Conservation (phyloP, 2,329 filamentous ascomycete species). For the Hymenoscyphus fructigenus region DNA sequence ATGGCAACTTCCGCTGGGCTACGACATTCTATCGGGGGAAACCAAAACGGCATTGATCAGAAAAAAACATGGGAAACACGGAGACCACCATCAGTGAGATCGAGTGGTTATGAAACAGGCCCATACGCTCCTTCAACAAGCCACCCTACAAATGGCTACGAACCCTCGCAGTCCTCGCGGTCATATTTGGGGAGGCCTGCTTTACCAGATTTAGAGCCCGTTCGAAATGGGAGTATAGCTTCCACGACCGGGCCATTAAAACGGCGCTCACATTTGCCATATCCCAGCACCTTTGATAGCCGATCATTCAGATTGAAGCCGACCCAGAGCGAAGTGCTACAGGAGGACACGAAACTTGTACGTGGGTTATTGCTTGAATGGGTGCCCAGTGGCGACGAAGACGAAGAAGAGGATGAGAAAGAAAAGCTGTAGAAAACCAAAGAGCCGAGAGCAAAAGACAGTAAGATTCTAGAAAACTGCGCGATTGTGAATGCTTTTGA, state of each 20-base stretch:
- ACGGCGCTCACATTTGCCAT: background rate
- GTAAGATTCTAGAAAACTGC: background rate
- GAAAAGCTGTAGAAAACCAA: background rate
- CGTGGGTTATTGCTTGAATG: slow-evolving; percentile 4
- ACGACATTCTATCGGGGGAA: background rate
- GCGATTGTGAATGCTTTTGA: no score
- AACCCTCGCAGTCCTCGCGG: background rate
- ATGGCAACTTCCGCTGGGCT: background rate
- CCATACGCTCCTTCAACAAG: background rate
- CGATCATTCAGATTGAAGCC: slow-evolving; percentile 6
- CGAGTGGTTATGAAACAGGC: background rate
- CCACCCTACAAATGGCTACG: background rate
- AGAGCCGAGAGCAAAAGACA: background rate
- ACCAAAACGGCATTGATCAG: background rate
- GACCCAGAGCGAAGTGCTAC: background rate
- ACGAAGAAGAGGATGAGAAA: background rate
- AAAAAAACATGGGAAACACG: background rate
- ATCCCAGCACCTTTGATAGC: slow-evolving; percentile 10
- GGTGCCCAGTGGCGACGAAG: background rate
- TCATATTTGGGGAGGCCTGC: background rate
- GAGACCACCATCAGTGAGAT: background rate
- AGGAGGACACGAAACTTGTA: slow-evolving; percentile 7
- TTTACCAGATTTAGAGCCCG: background rate
- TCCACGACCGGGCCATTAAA: background rate
- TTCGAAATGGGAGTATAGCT: background rate